Evolutionary conservation across 2,329 filamentous ascomycete genomes (phyloP).

Genomic region (Cordyceps militaris): DNA sequence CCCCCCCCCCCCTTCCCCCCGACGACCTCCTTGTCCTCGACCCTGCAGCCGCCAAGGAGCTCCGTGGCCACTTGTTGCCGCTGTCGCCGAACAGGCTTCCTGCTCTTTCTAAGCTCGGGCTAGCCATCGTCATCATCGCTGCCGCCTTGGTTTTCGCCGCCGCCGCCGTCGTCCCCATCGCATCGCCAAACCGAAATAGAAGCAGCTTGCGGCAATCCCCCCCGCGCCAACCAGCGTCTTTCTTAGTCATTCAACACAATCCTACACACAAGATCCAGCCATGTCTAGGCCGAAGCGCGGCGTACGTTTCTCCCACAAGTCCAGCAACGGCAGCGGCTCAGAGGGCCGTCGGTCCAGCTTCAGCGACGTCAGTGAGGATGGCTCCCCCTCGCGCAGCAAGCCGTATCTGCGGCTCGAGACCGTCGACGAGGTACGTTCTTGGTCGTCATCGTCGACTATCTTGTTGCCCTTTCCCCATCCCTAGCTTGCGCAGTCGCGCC

Average conservation of each 20-base stretch:
- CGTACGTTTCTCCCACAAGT: slow-evolving; percentile 48
- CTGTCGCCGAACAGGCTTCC: not conserved
- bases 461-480: not conserved
- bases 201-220: not conserved
- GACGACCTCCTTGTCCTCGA: not conserved
- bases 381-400: slow-evolving; percentile 26
- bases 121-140: not conserved
- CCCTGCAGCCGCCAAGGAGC: not conserved
- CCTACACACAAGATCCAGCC: not conserved
- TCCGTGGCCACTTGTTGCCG: not conserved
- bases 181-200: not conserved
- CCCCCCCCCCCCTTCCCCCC: not conserved
- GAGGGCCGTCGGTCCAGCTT: slow-evolving; percentile 62
- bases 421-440: slow-evolving; percentile 27
- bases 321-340: slow-evolving; percentile 36
- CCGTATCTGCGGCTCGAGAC: slow-evolving; percentile 24
- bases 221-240: not conserved
- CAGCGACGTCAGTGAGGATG: slow-evolving; percentile 59
- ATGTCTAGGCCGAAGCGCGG: slow-evolving; percentile 40
- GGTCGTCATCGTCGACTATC: not conserved
- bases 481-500: not conserved
- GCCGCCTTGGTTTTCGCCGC: not conserved
- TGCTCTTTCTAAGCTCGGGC: not conserved
- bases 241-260: not conserved
- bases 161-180: not conserved